Evolutionary conservation across 2,329 filamentous ascomycete species (phyloP).

Genomic region (Xenoacremonium recifei): DNA sequence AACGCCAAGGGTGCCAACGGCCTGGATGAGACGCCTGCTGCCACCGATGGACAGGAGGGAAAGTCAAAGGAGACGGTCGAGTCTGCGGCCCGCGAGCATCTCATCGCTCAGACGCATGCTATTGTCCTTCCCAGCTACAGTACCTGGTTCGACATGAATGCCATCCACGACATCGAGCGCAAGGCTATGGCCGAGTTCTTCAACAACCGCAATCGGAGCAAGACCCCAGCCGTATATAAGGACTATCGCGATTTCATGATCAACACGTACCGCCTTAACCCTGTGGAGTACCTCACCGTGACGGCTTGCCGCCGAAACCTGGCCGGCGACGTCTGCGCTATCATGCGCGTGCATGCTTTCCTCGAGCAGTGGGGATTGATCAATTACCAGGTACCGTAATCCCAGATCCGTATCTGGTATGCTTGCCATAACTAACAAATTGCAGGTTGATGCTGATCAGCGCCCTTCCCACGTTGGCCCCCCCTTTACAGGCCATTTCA

Average conservation of each 20-base stretch:
- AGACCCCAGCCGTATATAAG: slow-evolving; percentile 95
- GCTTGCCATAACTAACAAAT: slow-evolving; percentile 9
- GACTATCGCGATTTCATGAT: slow-evolving; percentile 99
- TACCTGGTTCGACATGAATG: slow-evolving; percentile 98
- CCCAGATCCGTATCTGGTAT: background rate
- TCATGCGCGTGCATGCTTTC: slow-evolving; percentile 98
- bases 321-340: slow-evolving; percentile 95
- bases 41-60: slow-evolving; percentile 51
- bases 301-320: slow-evolving; percentile 93
- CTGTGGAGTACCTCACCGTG: slow-evolving; percentile 92
- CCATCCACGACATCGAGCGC: slow-evolving; percentile 85
- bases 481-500: slow-evolving; percentile 96
- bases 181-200: slow-evolving; percentile 98
- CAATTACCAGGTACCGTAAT: slow-evolving; percentile 79
- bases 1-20: slow-evolving; percentile 49
- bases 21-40: slow-evolving; percentile 46
- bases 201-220: slow-evolving; percentile 97
- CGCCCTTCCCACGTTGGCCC: slow-evolving; percentile 93
- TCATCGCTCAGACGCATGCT: slow-evolving; percentile 89
- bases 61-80: slow-evolving; percentile 82
- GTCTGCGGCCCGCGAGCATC: slow-evolving; percentile 83
- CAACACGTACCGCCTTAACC: slow-evolving; percentile 96
- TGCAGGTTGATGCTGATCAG: slow-evolving; percentile 91
- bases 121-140: slow-evolving; percentile 98
- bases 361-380: slow-evolving; percentile 98